A percentile compares a stretch with the other conserved stretches of the same genome.
These are phyloP conservation scores for Gelatoporia subvermispora DNA, from an alignment of 768 basidiomycete species.

Conservation along the genomic window DNA sequence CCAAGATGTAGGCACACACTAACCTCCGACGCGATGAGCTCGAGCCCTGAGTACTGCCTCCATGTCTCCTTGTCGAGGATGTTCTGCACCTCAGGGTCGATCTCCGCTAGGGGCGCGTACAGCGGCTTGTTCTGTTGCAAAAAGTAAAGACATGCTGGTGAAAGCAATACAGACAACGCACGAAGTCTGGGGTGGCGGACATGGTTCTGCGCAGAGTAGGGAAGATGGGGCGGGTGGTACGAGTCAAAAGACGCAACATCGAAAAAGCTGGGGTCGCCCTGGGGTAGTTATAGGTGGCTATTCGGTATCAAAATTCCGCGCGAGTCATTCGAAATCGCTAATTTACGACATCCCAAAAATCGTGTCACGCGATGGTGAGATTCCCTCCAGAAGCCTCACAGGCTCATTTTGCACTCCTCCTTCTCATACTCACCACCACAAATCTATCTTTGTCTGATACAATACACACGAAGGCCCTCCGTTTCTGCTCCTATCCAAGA, in stretches of 20 bases:
- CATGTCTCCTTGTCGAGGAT: constrained; percentile 99
- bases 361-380: neutral
- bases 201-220: constrained; percentile 38
- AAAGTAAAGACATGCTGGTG: neutral
- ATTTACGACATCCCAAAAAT: neutral
- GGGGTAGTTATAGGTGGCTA: no score
- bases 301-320: no score
- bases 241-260: constrained; percentile 29
- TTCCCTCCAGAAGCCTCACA: neutral
- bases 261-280: constrained; percentile 15
- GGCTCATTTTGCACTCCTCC: neutral
- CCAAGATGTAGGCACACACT: neutral
- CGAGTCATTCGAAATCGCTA: neutral
- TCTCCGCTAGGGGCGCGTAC: constrained; percentile 83
- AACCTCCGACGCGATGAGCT: constrained; percentile 98
- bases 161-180: constrained; percentile 28
- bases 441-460: no score
- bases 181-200: constrained; percentile 64
- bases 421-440: no score
- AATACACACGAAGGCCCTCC: no score
- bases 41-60: constrained; percentile 95
- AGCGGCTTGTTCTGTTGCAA: constrained; percentile 78
- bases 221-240: constrained; percentile 23
- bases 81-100: constrained; percentile 92
- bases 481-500: no score